These are phyloP conservation scores for Cyberlindnera lachancei DNA, from an alignment of 805 yeast genomes.

Conservation along the genomic window DNA sequence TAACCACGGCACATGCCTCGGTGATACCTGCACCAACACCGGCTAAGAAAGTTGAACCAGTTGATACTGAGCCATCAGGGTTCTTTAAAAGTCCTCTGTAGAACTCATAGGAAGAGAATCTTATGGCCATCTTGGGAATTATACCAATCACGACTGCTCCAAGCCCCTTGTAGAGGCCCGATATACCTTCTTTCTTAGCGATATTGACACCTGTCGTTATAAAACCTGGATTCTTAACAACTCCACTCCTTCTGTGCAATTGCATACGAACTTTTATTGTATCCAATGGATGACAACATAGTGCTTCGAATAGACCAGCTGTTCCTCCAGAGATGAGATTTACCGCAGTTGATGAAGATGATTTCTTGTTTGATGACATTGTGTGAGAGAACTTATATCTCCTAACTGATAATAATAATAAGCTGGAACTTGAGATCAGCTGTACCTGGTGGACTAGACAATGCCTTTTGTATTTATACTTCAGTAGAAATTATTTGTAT, in stretches of 20 bases:
- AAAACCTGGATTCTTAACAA: slow-evolving; percentile 76
- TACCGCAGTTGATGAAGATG: slow-evolving; percentile 39
- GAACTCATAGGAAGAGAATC: slow-evolving; percentile 91
- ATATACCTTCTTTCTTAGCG: slow-evolving; percentile 69
- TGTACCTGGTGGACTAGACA: too few species aligned
- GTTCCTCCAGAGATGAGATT: slow-evolving; percentile 91
- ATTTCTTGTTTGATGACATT: slow-evolving; percentile 25
- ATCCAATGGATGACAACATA: slow-evolving; percentile 96
- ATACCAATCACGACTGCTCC: slow-evolving; percentile 97
- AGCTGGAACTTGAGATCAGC: too few species aligned
- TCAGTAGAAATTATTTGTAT: too few species aligned
- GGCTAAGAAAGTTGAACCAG: slow-evolving; percentile 74
- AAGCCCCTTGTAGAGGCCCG: slow-evolving; percentile 88
- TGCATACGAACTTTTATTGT: slow-evolving; percentile 98
- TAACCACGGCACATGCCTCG: slow-evolving; percentile 90
- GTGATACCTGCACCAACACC: slow-evolving; percentile 98
- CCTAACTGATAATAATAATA: too few species aligned
- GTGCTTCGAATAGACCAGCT: slow-evolving; percentile 96
- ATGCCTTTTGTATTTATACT: too few species aligned
- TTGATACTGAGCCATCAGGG: slow-evolving; percentile 57
- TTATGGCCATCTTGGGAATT: slow-evolving; percentile 96
- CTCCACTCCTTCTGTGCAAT: slow-evolving; percentile 63
- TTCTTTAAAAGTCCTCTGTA: slow-evolving; percentile 65
- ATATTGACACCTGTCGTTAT: slow-evolving; percentile 73
- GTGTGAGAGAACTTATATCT: not conserved